phyloP scores from a whole-genome alignment of 768 basidiomycete species.

The Rhodotorula paludigena region DNA sequence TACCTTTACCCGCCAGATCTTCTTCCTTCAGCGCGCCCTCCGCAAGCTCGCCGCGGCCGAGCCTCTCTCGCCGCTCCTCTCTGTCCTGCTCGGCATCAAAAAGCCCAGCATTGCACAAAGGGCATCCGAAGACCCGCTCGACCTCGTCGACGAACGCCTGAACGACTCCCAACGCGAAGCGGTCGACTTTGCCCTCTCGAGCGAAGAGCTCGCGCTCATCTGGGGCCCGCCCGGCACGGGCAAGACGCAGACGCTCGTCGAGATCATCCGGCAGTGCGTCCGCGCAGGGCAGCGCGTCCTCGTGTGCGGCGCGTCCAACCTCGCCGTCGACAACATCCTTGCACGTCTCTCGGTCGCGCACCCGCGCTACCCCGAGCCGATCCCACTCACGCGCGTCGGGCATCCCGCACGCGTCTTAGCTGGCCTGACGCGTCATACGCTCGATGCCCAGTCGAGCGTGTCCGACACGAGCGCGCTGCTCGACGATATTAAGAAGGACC shows the following conservation, averaged over 20 bases:
- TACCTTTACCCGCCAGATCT: slow-evolving; percentile 89
- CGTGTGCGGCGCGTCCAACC: slow-evolving; percentile 87
- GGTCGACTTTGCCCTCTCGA: slow-evolving; percentile 67
- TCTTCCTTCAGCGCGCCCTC: slow-evolving; percentile 58
- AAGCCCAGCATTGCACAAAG: slow-evolving; percentile 42
- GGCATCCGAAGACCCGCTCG: slow-evolving; percentile 56
- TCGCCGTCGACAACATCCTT: slow-evolving; percentile 93
- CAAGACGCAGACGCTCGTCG: slow-evolving; percentile 92
- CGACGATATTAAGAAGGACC: slow-evolving; percentile 81
- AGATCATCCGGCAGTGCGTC: slow-evolving; percentile 77
- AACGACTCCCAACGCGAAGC: slow-evolving; percentile 82
- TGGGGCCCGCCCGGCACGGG: slow-evolving; percentile 94
- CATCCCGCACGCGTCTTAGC: slow-evolving; percentile 91
- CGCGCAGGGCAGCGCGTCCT: slow-evolving; percentile 56
- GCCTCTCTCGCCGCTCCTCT: slow-evolving; percentile 49
- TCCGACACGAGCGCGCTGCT: slow-evolving; percentile 65
- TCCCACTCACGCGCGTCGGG: slow-evolving; percentile 72
- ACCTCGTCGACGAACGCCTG: slow-evolving; percentile 45
- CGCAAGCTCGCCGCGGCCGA: slow-evolving; percentile 37
- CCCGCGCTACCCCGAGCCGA: slow-evolving; percentile 9
- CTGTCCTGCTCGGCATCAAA: slow-evolving; percentile 67
- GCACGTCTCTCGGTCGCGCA: slow-evolving; percentile 59
- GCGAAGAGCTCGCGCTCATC: slow-evolving; percentile 81
- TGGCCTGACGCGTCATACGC: slow-evolving; percentile 47
- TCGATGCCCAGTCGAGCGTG: slow-evolving; percentile 48